Evolutionary conservation across 176 grass and related monocot genomes (phyloP).

Genomic region (Oryza glaberrima): DNA sequence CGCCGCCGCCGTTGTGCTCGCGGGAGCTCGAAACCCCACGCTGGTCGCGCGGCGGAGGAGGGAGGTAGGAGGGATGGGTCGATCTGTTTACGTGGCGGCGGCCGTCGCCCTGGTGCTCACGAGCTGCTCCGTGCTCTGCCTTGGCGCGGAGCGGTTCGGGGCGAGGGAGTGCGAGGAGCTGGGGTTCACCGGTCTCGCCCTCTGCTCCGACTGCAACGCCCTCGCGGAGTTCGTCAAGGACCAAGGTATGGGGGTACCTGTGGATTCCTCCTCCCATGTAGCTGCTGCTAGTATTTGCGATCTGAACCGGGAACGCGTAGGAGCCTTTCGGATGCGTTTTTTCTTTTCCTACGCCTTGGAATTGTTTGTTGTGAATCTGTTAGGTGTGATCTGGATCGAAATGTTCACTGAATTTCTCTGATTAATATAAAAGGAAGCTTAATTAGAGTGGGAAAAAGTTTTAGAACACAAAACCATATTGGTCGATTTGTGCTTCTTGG

Average conservation of each 20-base stretch:
- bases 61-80: constrained; percentile 26
- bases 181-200: constrained; percentile 95
- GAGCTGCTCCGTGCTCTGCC: constrained; percentile 34
- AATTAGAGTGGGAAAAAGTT: not conserved
- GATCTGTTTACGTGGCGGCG: not conserved
- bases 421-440: not conserved
- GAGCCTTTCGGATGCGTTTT: not conserved
- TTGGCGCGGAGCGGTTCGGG: constrained; percentile 56
- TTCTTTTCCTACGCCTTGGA: not conserved
- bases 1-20: constrained; percentile 8
- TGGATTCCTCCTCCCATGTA: not conserved
- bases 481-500: not conserved
- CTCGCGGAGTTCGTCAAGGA: constrained; percentile 88
- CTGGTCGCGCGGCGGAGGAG: not conserved
- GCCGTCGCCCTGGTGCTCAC: constrained; percentile 20
- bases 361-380: not conserved
- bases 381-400: not conserved
- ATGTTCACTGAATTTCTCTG: not conserved
- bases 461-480: not conserved
- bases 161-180: constrained; percentile 82
- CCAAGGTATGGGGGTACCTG: constrained; percentile 44
- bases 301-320: not conserved
- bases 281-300: not conserved
- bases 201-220: constrained; percentile 95
- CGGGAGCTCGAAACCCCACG: not conserved